Percentiles rank a stretch among this genome's conserved stretches.
Evolutionary conservation across 352 stramenopile genomes (phyloP).

Genomic region (Phytophthora aleatoria): DNA sequence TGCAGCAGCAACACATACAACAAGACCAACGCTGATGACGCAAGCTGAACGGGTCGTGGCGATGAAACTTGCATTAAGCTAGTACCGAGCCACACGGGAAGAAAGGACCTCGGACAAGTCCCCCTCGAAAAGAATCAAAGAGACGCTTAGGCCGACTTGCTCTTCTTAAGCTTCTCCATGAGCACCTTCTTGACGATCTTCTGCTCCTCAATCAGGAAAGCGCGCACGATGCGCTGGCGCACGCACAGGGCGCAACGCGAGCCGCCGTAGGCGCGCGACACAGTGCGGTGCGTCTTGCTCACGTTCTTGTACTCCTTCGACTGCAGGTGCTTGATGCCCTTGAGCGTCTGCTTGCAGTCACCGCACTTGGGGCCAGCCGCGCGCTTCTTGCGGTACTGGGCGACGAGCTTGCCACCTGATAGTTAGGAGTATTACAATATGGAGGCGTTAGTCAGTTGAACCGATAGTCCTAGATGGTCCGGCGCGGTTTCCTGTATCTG

Average conservation of each 20-base stretch:
- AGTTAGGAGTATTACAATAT: background rate
- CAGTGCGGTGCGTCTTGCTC: constrained; percentile 92
- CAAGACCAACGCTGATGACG: constrained; percentile 6
- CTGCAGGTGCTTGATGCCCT: constrained; percentile 87
- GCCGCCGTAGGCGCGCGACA: constrained; percentile 97
- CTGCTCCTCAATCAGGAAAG: constrained; percentile 99
- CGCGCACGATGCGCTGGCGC: constrained; percentile 95
- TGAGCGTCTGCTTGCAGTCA: constrained; percentile 95
- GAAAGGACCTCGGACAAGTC: constrained; percentile 28
- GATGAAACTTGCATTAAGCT: constrained; percentile 50
- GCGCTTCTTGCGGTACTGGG: constrained; percentile 96
- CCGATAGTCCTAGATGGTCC: background rate
- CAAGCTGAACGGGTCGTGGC: constrained; percentile 24
- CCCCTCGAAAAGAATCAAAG: constrained; percentile 8
- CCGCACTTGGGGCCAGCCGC: constrained; percentile 94
- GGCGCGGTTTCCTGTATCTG: constrained; percentile 1
- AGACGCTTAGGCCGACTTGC: constrained; percentile 66
- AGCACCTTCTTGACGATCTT: constrained; percentile 99
- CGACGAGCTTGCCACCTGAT: constrained; percentile 90
- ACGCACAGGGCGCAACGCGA: constrained; percentile 94
- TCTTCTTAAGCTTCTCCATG: constrained; percentile 93
- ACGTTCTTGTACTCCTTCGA: constrained; percentile 83
- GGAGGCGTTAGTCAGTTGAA: constrained; percentile 6
- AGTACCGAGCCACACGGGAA: constrained; percentile 39
- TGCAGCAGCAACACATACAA: background rate